Base-by-base conservation (phyloP, 371 early-diverging fungal genomes). In the Apophysomyces sp. region DNA sequence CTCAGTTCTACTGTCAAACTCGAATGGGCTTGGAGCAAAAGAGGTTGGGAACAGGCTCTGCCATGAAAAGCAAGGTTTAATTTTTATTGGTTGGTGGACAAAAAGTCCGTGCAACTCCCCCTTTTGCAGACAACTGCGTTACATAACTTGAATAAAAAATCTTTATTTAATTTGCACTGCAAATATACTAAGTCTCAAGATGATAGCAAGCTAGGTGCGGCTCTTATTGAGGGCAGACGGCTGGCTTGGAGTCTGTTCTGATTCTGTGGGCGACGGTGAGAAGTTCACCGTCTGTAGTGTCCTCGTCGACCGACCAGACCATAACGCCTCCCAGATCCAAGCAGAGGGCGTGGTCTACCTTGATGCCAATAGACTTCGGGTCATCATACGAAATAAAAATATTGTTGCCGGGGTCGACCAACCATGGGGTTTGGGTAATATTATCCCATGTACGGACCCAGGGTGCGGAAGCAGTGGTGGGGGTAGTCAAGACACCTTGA, bases 341-440 rank as follows among this genome's bases (percentile, higher is more conserved):
- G 9, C 63, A 63, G 12, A 67, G 52, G 2, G 79, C 87, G 59
- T 75, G 83, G 26, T 81, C 61, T 28, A 80, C 77, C 71, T 90
- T 90, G 61, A 78, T 65, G 5, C 60, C 66, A 34, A 89, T 66
- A 21, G 87, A 86, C 26, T 73, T 32, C 9, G 76, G 75, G 60
- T 90, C 89, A 60, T 90, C 90, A 44, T 88, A 90, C 4, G 85
- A 85, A 16, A 90, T 78, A 51, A 82, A 87, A 29, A 68, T 70
- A 57, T 81, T 85, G 39, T 74, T 78, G 4, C 61, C 52, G 16
- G 76, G 73, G 59, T 86, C 88, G 60, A 84, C 87, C 51, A 90
- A 69, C 89, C 89, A 90, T 5, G 89, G 89, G 3, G 89, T 88
- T 32, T 75, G 70, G 2, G 85, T 78, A 21, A 62, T 65, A 1